Evolutionary conservation across 176 grass and related monocot species (phyloP).

Genomic region (Tillandsia leiboldiana): DNA sequence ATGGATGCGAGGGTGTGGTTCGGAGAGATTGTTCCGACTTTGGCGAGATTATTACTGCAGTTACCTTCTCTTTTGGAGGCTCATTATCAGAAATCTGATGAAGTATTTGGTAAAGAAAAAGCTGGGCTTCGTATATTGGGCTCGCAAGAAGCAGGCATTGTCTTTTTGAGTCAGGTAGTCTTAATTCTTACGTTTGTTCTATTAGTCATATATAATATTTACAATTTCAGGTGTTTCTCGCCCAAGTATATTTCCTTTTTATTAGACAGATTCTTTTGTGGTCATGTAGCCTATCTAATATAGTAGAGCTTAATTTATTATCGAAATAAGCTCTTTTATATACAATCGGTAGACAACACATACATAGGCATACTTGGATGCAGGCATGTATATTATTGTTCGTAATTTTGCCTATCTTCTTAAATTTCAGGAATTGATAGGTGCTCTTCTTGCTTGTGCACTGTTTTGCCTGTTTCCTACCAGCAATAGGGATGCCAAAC

Average conservation of each 20-base stretch:
- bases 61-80: slow-evolving; percentile 61
- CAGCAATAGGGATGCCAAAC: slow-evolving; percentile 26
- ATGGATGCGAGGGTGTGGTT: slow-evolving; percentile 67
- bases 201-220: not conserved
- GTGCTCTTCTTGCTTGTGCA: slow-evolving; percentile 71
- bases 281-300: too few relatives aligned
- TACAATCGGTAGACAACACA: not conserved
- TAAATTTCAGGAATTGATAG: slow-evolving; percentile 48
- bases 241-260: not conserved
- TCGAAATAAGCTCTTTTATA: too few relatives aligned
- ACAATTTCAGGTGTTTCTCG: too few relatives aligned
- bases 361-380: not conserved
- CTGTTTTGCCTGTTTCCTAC: slow-evolving; percentile 89
- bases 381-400: not conserved
- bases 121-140: slow-evolving; percentile 51
- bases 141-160: slow-evolving; percentile 41
- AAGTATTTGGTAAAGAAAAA: slow-evolving; percentile 17
- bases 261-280: not conserved
- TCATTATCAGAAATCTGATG: slow-evolving; percentile 42
- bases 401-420: not conserved
- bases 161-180: slow-evolving; percentile 47
- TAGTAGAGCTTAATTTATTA: too few relatives aligned
- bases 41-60: slow-evolving; percentile 56
- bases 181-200: not conserved
- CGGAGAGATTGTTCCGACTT: slow-evolving; percentile 40